Conservation (phyloP, 257 asterid species). For the Solanum ossicruentum region DNA sequence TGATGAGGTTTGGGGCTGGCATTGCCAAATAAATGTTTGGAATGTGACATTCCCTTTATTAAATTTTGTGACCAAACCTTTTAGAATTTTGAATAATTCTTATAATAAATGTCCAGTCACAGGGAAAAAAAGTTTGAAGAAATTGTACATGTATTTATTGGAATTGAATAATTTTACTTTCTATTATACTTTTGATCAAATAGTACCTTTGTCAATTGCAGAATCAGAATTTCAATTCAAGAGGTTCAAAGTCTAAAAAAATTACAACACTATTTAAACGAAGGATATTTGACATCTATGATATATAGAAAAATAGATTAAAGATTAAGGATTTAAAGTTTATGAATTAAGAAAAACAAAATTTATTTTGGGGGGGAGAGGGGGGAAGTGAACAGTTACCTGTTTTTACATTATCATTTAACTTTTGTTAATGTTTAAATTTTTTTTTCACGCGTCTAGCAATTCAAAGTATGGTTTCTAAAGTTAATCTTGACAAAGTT, state of each 20-base stretch:
- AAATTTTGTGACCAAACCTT: not conserved
- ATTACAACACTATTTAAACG: too few species aligned
- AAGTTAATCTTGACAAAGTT: not conserved
- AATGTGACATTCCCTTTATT: constrained; percentile 1
- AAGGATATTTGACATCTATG: too few species aligned
- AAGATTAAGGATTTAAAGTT: not conserved
- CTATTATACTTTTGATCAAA: not conserved
- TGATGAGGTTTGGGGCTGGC: not conserved
- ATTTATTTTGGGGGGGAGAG: too few species aligned
- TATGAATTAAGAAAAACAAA: not conserved
- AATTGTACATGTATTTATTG: not conserved
- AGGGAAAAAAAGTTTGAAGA: not conserved
- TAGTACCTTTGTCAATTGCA: too few species aligned
- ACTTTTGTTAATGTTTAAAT: too few species aligned
- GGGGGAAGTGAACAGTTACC: not conserved
- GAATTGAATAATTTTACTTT: not conserved
- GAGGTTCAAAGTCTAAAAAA: too few species aligned
- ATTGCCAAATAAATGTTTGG: not conserved
- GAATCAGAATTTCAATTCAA: too few species aligned
- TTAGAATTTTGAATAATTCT: not conserved
- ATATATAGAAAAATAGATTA: too few species aligned
- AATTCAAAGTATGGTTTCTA: not conserved
- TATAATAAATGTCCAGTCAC: not conserved
- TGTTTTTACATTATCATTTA: not conserved
- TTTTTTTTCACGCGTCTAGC: too few species aligned